Base-by-base conservation (phyloP, 805 yeast species). In the Ogataea chonburiensis region DNA sequence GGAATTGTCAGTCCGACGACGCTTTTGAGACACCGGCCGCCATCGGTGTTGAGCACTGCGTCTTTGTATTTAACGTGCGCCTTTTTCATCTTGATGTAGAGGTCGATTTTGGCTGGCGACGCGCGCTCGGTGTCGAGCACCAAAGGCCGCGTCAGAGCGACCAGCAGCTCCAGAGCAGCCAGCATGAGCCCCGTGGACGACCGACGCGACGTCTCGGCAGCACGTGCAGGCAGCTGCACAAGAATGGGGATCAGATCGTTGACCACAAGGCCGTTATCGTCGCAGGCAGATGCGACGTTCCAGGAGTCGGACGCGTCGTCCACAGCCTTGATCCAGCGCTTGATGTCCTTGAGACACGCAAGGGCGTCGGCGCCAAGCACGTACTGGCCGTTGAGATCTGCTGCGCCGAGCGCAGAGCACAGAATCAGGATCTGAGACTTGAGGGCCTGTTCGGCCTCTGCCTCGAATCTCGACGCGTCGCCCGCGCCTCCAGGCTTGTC, bases 381-480 rank as follows among this genome's bases (percentile, higher is more conserved):
- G 53, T 93, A 93, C 2, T 61, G 57, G 3, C 55, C 45, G 1
- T 81, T 61, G 31, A 81, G 75, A 60, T 89, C 96, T 1, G 81
- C 74, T 2, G 97, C 98, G 36, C 98, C 98, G 3, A 91, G 69
- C 0, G 98, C 95, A 3, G 95, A 77, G 3, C 88, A 86, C 24
- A 89, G 68, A 27, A 86, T 77, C 10, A 89, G 74, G 20, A 91
- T 81, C 58, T 86, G 87, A 0, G 93, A 86, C 45, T 73, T 71
- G 24, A 81, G 59, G 11, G 77, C 52, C 38, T 53, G 53, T 36
- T 56, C 58, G n/a, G 57, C 56, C 19, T 43, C 52, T 2, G 43
- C 22, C 17, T 40, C 35, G 19, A 31, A 27, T 16, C 40, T 37
- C 15, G 35, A 31, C 30, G 39, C 27, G 34, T 36, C 37, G 7